Evolutionary conservation across 202 grass and related monocot species (phyloP).

Genomic region (Eragrostis tef): DNA sequence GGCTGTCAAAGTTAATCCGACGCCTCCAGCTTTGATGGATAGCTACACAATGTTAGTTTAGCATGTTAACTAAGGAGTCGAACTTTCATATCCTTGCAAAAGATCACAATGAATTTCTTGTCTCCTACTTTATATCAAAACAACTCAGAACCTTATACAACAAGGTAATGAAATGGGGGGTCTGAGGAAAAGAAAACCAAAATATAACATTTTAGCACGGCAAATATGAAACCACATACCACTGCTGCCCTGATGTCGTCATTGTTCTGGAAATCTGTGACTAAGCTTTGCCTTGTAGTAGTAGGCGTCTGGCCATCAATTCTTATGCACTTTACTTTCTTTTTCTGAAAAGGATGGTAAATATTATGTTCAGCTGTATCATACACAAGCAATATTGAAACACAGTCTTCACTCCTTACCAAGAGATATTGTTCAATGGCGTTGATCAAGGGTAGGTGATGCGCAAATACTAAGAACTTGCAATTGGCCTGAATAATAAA

Average conservation of each 20-base stretch:
- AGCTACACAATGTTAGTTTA: slow-evolving; percentile 43
- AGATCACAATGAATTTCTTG: slow-evolving; percentile 4
- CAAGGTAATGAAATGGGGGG: not conserved
- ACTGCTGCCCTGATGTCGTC: slow-evolving; percentile 80
- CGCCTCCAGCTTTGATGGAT: slow-evolving; percentile 87
- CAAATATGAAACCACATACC: slow-evolving; percentile 54
- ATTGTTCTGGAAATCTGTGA: slow-evolving; percentile 82
- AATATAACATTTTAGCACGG: slow-evolving; percentile 22
- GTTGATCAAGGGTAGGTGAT: slow-evolving; percentile 83
- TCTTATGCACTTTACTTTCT: slow-evolving; percentile 91
- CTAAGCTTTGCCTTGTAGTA: slow-evolving; percentile 72
- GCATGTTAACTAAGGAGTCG: not conserved
- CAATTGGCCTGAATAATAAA: slow-evolving; percentile 68
- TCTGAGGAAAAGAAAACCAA: not conserved
- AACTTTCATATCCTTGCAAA: not conserved
- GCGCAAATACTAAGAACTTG: slow-evolving; percentile 98
- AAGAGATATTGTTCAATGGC: slow-evolving; percentile 78
- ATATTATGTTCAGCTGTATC: not conserved
- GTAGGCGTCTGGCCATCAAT: slow-evolving; percentile 81
- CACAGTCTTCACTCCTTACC: slow-evolving; percentile 48
- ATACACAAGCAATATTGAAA: slow-evolving; percentile 16
- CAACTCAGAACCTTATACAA: not conserved
- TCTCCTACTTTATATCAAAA: slow-evolving; percentile 5
- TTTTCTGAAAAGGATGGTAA: slow-evolving; percentile 66
- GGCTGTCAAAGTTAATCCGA: slow-evolving; percentile 90